Evolutionary conservation across 1,284 basidiomycete species (phyloP).

Genomic region (Pholiota adiposa): DNA sequence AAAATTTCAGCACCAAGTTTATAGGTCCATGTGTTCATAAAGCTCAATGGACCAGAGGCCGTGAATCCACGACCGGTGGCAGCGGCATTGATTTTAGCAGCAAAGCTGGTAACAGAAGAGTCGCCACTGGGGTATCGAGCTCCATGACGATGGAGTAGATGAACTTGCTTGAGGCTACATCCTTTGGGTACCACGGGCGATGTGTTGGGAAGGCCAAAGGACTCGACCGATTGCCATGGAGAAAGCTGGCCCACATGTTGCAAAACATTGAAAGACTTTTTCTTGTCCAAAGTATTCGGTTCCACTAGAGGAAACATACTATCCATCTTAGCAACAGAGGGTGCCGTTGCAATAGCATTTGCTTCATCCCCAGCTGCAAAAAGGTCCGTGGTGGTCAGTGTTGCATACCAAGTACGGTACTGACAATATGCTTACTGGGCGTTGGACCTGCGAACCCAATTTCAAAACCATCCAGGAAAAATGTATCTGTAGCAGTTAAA

Average conservation of each 20-base stretch:
- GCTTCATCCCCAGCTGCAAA: constrained; percentile 52
- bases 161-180: constrained; percentile 55
- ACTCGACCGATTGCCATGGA: constrained; percentile 60
- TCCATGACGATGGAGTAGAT: constrained; percentile 60
- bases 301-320: constrained; percentile 41
- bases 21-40: constrained; percentile 59
- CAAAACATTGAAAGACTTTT: constrained; percentile 45
- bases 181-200: constrained; percentile 24
- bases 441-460: constrained; percentile 54
- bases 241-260: constrained; percentile 59
- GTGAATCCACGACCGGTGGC: constrained; percentile 36
- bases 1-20: constrained; percentile 62
- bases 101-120: constrained; percentile 42
- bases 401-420: not conserved
- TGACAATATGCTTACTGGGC: constrained; percentile 32
- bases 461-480: constrained; percentile 47
- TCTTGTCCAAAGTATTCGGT: constrained; percentile 39
- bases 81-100: constrained; percentile 43
- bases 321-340: constrained; percentile 40
- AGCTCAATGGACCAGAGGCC: constrained; percentile 50
- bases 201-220: constrained; percentile 54
- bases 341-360: constrained; percentile 48
- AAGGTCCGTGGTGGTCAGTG: not conserved
- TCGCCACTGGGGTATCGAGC: constrained; percentile 54
- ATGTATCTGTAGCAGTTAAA: constrained; percentile 30